Conservation (phyloP, 1,139 yeast genomes). For the Yamadazyma triangularis region DNA sequence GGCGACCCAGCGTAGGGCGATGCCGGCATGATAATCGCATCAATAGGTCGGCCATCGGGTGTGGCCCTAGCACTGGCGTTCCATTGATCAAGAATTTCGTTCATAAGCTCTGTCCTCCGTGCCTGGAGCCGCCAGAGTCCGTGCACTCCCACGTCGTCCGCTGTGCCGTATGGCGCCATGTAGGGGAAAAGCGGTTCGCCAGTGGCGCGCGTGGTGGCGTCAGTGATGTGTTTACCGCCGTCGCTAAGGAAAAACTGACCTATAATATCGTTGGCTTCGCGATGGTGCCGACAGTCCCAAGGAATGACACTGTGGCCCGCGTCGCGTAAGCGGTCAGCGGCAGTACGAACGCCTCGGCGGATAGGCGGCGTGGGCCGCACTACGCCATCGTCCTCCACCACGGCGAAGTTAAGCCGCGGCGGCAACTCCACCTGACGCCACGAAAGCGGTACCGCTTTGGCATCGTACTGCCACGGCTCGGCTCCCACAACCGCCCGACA, state of each 20-base stretch:
- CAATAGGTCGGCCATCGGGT: conserved; percentile 39
- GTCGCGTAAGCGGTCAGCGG: conserved; percentile 20
- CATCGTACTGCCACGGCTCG: conserved; percentile 30
- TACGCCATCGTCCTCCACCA: conserved; percentile 25
- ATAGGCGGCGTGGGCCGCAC: conserved; percentile 39
- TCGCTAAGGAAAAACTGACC: conserved; percentile 44
- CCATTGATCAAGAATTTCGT: conserved; percentile 36
- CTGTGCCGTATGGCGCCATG: conserved; percentile 28
- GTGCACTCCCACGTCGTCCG: conserved; percentile 28
- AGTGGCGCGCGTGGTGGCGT: conserved; percentile 25
- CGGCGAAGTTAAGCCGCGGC: conserved; percentile 25
- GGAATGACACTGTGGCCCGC: conserved; percentile 61
- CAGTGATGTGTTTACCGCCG: conserved; percentile 32
- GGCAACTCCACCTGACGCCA: conserved; percentile 24
- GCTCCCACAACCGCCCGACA: conserved; percentile 22
- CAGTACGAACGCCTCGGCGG: conserved; percentile 21
- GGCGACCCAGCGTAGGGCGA: conserved; percentile 46
- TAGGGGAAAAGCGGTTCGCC: conserved; percentile 46
- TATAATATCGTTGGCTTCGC: conserved; percentile 30
- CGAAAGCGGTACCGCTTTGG: conserved; percentile 26
- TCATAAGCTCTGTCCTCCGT: conserved; percentile 28
- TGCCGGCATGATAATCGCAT: conserved; percentile 45
- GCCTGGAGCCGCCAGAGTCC: conserved; percentile 41
- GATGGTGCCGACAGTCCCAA: conserved; percentile 45
- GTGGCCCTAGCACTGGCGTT: conserved; percentile 25